Base-by-base conservation (phyloP, 2,329 filamentous ascomycete genomes). In the Diaporthe sp. region DNA sequence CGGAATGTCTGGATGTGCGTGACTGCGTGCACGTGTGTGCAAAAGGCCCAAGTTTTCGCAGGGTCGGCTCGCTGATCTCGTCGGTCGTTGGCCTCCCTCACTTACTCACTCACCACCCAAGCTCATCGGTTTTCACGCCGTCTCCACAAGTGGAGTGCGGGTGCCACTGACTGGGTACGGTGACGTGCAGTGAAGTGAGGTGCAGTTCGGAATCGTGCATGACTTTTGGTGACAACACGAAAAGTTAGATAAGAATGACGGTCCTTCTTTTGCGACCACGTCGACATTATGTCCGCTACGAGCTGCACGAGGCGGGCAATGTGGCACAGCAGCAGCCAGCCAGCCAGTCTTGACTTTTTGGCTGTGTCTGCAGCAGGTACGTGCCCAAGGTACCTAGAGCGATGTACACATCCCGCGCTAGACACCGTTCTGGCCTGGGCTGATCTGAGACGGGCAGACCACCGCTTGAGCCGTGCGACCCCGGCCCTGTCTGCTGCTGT, bases 131-230 rank as follows among this genome's bases (percentile, higher is more conserved):
- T 68, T 68, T 68, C 65, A 70, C 49, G 49, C 4, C 15, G n/a
- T 31, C 47, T 31, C 65, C 65, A 53, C 65, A 39, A 20, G 65
- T 55, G 65, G 65, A 22, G 65, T 53, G 37, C 65, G 65, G 31
- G 65, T 70, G 49, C 65, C 47, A 70, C 65, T 42, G 65, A 28
- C 65, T 39, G 47, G 65, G 65, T 70, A 34, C 65, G 65, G 65
- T 70, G 65, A 70, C 65, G 65, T 70, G 65, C 65, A 70, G 65
- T 28, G 2, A 51, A 47, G 31, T 44, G 37, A 28, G 34, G 37
- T 73, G 71, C 71, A 67, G 58, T 57, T 65, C 58, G 71, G 49
- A 61, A 73, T 73, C 71, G 71, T 73, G 71, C 71, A 65, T 65
- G 58, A 1, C 10, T 65, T 55, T 20, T 55, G 47, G 47, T 65